Evolutionary conservation across 225 moss, liverwort and hornwort genomes (phyloP).

Genomic region (Marchantia paleacea): DNA sequence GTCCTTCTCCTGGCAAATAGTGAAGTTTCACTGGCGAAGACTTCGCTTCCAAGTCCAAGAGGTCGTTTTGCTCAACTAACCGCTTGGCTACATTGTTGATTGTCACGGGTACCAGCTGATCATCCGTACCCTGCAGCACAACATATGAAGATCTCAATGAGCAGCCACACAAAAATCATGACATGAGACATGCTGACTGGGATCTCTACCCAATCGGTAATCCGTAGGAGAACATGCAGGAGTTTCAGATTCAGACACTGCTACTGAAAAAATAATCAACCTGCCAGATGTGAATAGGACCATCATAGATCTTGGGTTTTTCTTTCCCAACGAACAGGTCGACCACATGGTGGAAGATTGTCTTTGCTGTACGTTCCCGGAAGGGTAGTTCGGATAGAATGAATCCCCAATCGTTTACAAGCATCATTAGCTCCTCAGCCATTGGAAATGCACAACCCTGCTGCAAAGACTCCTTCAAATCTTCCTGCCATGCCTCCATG

Average conservation of each 20-base stretch:
- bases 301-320: conserved; percentile 52
- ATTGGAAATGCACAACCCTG: conserved; percentile 64
- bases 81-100: conserved; percentile 66
- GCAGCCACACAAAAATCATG: background rate
- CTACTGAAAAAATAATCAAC: conserved; percentile 27
- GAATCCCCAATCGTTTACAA: conserved; percentile 72
- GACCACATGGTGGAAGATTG: conserved; percentile 51
- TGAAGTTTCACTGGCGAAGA: conserved; percentile 66
- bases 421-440: conserved; percentile 69
- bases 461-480: conserved; percentile 67
- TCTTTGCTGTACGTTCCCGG: conserved; percentile 28
- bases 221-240: too few species aligned
- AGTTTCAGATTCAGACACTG: background rate
- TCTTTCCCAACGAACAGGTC: conserved; percentile 49
- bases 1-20: conserved; percentile 77
- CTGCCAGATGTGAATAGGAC: conserved; percentile 88
- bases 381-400: conserved; percentile 57
- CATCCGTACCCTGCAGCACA: conserved; percentile 73
- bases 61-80: conserved; percentile 20
- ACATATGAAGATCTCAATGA: background rate
- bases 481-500: conserved; percentile 50
- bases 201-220: too few species aligned
- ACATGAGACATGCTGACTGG: too few species aligned
- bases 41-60: background rate
- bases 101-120: conserved; percentile 53